A percentile compares a stretch with the other conserved stretches of the same genome.
Conservation (phyloP, 2,329 filamentous ascomycete species). For the Nemania diffusa region DNA sequence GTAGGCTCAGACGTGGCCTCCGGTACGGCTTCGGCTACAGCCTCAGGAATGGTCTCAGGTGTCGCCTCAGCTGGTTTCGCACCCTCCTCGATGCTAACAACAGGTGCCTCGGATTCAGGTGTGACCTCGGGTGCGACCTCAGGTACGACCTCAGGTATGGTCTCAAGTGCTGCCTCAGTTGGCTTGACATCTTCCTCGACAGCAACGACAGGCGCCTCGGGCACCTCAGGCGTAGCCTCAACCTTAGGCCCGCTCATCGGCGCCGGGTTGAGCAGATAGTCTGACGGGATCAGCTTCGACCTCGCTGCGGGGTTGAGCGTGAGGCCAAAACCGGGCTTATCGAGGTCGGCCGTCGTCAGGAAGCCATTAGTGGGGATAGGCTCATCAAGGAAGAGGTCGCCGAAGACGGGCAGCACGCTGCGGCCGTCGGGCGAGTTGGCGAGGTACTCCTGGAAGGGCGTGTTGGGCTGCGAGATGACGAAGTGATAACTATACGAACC, state of each 20-base stretch:
- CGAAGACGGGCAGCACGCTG: constrained; percentile 90
- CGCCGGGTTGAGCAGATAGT: constrained; percentile 76
- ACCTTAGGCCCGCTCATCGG: constrained; percentile 58
- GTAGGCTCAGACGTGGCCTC: constrained; percentile 33
- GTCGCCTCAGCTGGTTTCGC: constrained; percentile 18
- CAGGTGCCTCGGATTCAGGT: constrained; percentile 35
- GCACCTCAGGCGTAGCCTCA: constrained; percentile 44
- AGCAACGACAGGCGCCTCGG: constrained; percentile 32
- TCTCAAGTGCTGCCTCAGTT: not conserved
- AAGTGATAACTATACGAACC: constrained; percentile 97
- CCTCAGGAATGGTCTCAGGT: not conserved
- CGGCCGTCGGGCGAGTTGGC: constrained; percentile 93
- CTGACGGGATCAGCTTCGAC: constrained; percentile 78
- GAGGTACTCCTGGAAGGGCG: constrained; percentile 94
- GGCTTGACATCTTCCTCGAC: constrained; percentile 28
- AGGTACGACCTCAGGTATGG: not conserved
- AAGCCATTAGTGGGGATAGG: constrained; percentile 87
- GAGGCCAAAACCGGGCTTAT: constrained; percentile 91
- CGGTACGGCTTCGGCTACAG: constrained; percentile 25
- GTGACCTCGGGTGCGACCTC: no score
- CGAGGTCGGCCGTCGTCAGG: constrained; percentile 80
- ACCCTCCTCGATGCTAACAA: constrained; percentile 17
- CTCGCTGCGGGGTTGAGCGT: constrained; percentile 82
- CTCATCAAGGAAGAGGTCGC: constrained; percentile 89
- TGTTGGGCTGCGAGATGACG: constrained; percentile 91